Percentiles rank a stretch among this genome's conserved stretches.
phyloP scores from a whole-genome alignment of 257 asterid species.

The Solanum sejunctum region DNA sequence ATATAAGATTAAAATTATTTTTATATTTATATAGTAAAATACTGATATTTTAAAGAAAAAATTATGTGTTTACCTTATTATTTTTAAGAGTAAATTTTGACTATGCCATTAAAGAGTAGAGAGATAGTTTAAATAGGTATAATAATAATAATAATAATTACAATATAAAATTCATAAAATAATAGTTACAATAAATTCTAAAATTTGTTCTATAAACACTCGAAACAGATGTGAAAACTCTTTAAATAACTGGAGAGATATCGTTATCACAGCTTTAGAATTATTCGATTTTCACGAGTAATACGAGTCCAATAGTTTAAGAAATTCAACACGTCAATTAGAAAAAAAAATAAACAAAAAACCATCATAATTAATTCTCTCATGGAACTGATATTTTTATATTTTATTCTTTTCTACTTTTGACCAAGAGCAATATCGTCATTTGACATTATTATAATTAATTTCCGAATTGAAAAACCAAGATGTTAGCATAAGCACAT shows the following conservation, averaged over 20 bases:
- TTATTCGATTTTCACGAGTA: neutral
- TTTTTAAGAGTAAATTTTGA: fast-evolving
- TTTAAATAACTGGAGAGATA: neutral
- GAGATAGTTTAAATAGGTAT: neutral
- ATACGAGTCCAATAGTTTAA: neutral
- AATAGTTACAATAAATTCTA: neutral
- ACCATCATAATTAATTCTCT: neutral
- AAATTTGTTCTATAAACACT: neutral
- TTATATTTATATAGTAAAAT: neutral
- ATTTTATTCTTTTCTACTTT: neutral
- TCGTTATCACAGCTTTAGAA: neutral
- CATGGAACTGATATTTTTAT: neutral
- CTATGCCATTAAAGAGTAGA: fast-evolving
- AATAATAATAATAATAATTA: too few relatives aligned
- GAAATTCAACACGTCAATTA: neutral
- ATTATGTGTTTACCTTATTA: neutral
- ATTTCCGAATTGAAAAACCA: neutral
- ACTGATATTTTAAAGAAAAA: too few relatives aligned
- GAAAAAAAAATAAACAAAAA: neutral
- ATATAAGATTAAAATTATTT: neutral
- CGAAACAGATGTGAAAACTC: neutral
- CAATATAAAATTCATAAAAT: neutral
- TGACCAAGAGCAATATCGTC: neutral
- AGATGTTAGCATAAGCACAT: neutral
- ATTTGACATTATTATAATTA: neutral